Percentiles rank a stretch among this genome's conserved stretches.
Conservation (phyloP, 192 early-diverging fungal genomes). For the Coemansia interrupta region DNA sequence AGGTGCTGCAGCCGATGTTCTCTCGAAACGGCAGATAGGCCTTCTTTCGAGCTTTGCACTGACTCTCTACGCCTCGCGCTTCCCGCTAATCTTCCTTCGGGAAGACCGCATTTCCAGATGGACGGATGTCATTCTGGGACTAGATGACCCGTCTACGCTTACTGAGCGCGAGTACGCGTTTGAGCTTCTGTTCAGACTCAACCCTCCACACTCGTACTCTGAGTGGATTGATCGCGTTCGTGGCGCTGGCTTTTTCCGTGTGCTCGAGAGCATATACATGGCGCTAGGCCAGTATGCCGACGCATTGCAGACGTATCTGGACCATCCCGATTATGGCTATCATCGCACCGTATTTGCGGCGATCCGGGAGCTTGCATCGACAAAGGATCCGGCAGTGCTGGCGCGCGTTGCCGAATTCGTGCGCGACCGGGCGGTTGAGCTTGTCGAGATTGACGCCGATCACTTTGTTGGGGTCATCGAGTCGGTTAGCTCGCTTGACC, state of each 20-base stretch:
- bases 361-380: constrained; percentile 23
- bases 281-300: constrained; percentile 25
- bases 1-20: neutral
- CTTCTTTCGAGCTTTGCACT: constrained; percentile 40
- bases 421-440: constrained; percentile 9
- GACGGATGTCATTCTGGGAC: constrained; percentile 23
- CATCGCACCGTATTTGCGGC: constrained; percentile 35
- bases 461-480: constrained; percentile 26
- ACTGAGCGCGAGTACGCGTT: constrained; percentile 43
- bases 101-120: constrained; percentile 30
- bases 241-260: constrained; percentile 40
- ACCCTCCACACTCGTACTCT: constrained; percentile 31
- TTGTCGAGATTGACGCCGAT: constrained; percentile 41
- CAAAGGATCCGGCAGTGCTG: constrained; percentile 6
- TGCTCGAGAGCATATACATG: constrained; percentile 40
- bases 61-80: constrained; percentile 41
- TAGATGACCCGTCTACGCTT: constrained; percentile 36
- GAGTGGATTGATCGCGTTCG: constrained; percentile 34
- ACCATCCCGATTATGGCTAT: constrained; percentile 37
- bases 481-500: constrained; percentile 16
- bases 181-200: constrained; percentile 42
- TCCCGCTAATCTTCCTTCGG: constrained; percentile 38
- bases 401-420: constrained; percentile 19
- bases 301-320: constrained; percentile 41
- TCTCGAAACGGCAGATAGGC: constrained; percentile 31